phyloP scores from a whole-genome alignment of 116 monocot species.

The Dioscorea cayenensis region DNA sequence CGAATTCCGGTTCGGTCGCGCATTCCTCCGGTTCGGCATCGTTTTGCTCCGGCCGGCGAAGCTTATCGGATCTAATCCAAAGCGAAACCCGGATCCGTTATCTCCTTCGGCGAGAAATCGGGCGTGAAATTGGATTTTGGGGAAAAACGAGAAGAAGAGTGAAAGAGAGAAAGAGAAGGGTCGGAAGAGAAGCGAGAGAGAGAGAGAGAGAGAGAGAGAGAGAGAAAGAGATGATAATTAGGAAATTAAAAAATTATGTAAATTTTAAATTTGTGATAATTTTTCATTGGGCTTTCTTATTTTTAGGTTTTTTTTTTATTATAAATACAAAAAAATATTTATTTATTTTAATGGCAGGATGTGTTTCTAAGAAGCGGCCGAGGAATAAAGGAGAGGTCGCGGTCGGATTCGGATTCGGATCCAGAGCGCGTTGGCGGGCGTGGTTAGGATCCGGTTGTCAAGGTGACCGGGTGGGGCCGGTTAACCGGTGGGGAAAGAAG shows the following conservation, averaged over 20 bases:
- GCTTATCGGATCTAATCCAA: neutral
- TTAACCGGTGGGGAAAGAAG: neutral
- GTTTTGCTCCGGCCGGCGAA: neutral
- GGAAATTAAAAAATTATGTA: neutral
- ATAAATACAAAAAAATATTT: too few species aligned
- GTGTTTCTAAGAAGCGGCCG: neutral
- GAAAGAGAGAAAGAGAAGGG: conserved; percentile 2
- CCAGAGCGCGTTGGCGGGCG: neutral
- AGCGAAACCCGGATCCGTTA: neutral
- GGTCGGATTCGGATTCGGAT: conserved; percentile 1
- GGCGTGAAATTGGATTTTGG: neutral
- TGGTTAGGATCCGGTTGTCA: neutral
- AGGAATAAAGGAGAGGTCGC: neutral
- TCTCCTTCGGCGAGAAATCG: neutral
- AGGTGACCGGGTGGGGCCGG: neutral
- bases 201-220: neutral
- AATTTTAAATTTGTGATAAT: neutral
- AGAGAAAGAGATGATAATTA: neutral
- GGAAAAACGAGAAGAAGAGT: neutral
- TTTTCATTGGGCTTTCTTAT: too few species aligned
- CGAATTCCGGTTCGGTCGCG: neutral
- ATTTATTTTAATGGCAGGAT: neutral
- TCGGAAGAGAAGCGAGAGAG: neutral
- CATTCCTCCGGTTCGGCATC: neutral
- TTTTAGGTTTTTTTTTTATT: neutral